Evolutionary conservation across 306 rosid species (phyloP).

Genomic region (Oemleria cerasiformis): DNA sequence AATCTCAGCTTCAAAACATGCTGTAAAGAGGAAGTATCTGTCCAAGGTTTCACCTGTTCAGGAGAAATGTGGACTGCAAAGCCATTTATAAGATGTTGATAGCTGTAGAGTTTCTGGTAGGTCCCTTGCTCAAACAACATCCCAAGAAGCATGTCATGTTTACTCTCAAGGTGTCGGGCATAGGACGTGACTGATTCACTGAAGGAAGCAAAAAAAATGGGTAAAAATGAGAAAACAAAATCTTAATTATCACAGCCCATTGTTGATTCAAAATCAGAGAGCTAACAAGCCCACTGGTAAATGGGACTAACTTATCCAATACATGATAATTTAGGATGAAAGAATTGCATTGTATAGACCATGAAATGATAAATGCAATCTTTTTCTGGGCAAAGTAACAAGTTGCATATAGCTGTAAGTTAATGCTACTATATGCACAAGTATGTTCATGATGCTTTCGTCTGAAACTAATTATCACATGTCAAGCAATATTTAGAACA

Average conservation of each 20-base stretch:
- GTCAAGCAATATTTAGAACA: background rate
- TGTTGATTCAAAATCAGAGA: background rate
- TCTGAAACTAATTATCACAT: background rate
- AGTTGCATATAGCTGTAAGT: background rate
- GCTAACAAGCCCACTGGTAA: background rate
- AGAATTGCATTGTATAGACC: background rate
- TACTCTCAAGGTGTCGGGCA: constrained; percentile 82
- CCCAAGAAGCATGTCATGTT: constrained; percentile 92
- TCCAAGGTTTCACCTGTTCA: constrained; percentile 80
- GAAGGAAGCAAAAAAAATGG: constrained; percentile 29
- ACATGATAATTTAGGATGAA: background rate
- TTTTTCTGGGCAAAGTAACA: background rate
- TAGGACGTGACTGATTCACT: constrained; percentile 83
- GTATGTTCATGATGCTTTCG: background rate
- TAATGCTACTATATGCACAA: background rate
- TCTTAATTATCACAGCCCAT: background rate
- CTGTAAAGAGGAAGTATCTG: constrained; percentile 25
- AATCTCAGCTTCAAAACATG: constrained; percentile 14
- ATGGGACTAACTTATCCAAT: background rate
- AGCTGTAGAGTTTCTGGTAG: constrained; percentile 84
- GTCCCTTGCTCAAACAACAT: constrained; percentile 78
- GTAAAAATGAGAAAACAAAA: constrained; percentile 13
- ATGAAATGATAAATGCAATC: background rate
- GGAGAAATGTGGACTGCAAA: constrained; percentile 89
- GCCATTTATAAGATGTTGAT: constrained; percentile 94